phyloP scores from a whole-genome alignment of 23 red algal genomes.

The Gracilariopsis chorda region DNA sequence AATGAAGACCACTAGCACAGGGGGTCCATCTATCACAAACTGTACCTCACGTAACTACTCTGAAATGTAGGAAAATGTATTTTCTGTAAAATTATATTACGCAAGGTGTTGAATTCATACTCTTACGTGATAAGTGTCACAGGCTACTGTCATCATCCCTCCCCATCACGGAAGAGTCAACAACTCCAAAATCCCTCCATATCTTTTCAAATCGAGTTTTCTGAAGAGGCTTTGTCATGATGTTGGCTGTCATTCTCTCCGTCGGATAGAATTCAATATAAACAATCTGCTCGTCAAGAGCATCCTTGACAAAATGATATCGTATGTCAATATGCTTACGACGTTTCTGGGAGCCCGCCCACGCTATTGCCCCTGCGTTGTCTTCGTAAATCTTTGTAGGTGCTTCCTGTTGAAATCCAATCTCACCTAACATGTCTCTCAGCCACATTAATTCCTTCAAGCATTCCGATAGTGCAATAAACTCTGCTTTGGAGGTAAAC shows the following conservation, averaged over 20 bases:
- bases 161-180: too few relatives aligned
- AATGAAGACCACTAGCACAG: too few relatives aligned
- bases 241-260: background rate
- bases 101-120: too few relatives aligned
- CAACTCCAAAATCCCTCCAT: too few relatives aligned
- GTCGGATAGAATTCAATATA: background rate
- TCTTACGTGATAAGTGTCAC: too few relatives aligned
- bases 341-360: background rate
- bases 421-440: background rate
- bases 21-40: too few relatives aligned
- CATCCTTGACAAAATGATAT: slow-evolving; percentile 11
- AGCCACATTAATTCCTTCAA: slow-evolving; percentile 24
- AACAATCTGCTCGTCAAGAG: background rate
- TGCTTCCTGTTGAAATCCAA: background rate
- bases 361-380: background rate
- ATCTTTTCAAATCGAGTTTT: background rate
- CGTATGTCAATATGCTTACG: slow-evolving; percentile 13
- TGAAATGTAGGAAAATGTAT: too few relatives aligned
- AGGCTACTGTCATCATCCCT: too few relatives aligned
- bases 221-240: background rate
- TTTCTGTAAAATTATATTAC: too few relatives aligned
- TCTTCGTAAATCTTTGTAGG: background rate
- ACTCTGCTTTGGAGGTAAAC: background rate
- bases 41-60: too few relatives aligned
- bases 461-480: slow-evolving; percentile 15